A percentile compares a stretch with the other conserved stretches of the same genome.
phyloP scores from a whole-genome alignment of 805 yeast genomes.

The Candida sanyiensis region DNA sequence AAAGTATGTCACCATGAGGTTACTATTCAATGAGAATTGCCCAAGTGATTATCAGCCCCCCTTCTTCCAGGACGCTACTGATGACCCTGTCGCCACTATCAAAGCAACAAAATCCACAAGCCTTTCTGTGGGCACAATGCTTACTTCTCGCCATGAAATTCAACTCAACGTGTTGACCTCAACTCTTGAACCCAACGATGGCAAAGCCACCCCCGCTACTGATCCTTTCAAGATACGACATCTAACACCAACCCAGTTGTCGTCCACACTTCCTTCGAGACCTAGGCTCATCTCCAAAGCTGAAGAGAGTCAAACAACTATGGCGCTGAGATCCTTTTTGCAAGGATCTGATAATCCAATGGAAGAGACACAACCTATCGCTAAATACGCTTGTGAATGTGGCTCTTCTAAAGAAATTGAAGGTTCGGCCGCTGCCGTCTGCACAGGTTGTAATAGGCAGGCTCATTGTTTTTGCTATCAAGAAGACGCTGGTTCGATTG shows the following conservation, averaged over 20 bases:
- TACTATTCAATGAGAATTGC: constrained; percentile 43
- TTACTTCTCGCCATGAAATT: constrained; percentile 30
- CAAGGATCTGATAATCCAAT: constrained; percentile 21
- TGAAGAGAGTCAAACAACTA: constrained; percentile 30
- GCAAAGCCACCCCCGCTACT: constrained; percentile 11
- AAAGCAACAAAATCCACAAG: constrained; percentile 15
- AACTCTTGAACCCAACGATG: constrained; percentile 6
- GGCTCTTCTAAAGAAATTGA: no score
- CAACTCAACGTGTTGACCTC: constrained; percentile 27
- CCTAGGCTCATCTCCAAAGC: neutral
- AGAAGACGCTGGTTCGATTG: no score
- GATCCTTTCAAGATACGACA: constrained; percentile 21
- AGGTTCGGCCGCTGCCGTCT: no score
- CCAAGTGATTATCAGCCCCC: constrained; percentile 46
- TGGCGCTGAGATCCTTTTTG: constrained; percentile 25
- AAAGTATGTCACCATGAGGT: constrained; percentile 42
- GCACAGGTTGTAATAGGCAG: no score
- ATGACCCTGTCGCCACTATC: constrained; percentile 31
- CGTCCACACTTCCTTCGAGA: no score
- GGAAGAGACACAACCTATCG: constrained; percentile 32
- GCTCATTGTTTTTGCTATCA: no score
- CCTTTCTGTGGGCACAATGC: constrained; percentile 26
- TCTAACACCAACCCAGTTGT: no score
- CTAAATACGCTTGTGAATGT: no score
- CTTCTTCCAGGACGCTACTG: constrained; percentile 39